phyloP scores from a whole-genome alignment of 768 basidiomycete genomes.

The Leccinum olivaceopallidum region DNA sequence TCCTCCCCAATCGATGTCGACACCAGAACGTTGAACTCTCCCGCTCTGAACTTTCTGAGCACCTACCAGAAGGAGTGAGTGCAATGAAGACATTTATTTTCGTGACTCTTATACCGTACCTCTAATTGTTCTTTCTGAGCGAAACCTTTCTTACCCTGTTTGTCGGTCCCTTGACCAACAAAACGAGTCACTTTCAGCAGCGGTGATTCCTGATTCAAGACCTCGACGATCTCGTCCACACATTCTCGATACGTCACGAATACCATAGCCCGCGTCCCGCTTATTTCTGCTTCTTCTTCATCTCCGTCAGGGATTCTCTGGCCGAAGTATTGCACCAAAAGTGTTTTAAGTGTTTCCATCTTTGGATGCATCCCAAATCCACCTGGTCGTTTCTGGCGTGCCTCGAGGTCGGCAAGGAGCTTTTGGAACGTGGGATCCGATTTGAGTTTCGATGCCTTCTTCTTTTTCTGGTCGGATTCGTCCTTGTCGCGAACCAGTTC shows the following conservation, averaged over 20 bases:
- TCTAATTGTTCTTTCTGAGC: slow-evolving; percentile 90
- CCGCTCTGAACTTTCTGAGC: slow-evolving; percentile 83
- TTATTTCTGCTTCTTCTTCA: slow-evolving; percentile 27
- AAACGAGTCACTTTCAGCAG: slow-evolving; percentile 83
- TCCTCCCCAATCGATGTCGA: slow-evolving; percentile 98
- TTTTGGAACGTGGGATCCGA: slow-evolving; percentile 62
- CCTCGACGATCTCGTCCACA: slow-evolving; percentile 87
- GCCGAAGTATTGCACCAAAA: slow-evolving; percentile 79
- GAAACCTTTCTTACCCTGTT: slow-evolving; percentile 83
- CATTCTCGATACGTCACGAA: slow-evolving; percentile 90
- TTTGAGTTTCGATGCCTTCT: slow-evolving; percentile 45
- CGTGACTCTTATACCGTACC: slow-evolving; percentile 44
- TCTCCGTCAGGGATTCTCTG: slow-evolving; percentile 42
- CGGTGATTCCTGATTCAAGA: slow-evolving; percentile 73
- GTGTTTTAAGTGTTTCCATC: slow-evolving; percentile 76
- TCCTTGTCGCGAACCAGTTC: slow-evolving; percentile 46
- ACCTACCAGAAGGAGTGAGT: slow-evolving; percentile 47
- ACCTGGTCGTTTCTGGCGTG: slow-evolving; percentile 41
- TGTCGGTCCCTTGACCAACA: slow-evolving; percentile 88
- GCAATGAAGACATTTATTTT: slow-evolving; percentile 7
- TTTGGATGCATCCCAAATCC: slow-evolving; percentile 83
- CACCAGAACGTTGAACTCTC: slow-evolving; percentile 89
- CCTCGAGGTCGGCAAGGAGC: slow-evolving; percentile 66
- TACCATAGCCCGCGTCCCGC: slow-evolving; percentile 81
- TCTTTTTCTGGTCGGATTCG: slow-evolving; percentile 33